Conservation (phyloP, 768 basidiomycete species). For the Mycena maculata region DNA sequence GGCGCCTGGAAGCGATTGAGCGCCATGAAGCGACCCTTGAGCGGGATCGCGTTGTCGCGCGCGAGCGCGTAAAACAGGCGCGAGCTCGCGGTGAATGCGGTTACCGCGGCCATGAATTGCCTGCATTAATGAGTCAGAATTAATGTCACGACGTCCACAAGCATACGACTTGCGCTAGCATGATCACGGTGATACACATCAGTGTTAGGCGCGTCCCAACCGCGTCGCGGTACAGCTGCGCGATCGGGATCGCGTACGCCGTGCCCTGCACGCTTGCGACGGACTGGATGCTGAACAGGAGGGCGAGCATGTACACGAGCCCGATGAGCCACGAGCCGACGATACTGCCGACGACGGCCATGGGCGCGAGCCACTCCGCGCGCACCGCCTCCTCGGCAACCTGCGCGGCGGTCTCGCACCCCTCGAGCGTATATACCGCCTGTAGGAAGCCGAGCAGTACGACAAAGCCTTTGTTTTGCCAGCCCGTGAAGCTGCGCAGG, state of each 20-base stretch:
- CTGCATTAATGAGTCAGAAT: too few species aligned
- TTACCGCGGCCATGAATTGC: conserved; percentile 67
- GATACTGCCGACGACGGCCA: conserved; percentile 67
- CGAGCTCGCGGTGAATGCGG: conserved; percentile 69
- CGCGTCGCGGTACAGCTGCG: conserved; percentile 67
- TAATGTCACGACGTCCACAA: too few species aligned
- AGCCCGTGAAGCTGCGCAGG: conserved; percentile 62
- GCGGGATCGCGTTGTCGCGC: conserved; percentile 63
- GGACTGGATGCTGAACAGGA: conserved; percentile 68
- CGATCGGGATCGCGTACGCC: conserved; percentile 67
- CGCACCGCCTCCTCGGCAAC: conserved; percentile 69
- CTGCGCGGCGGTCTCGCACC: conserved; percentile 73
- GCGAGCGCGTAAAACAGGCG: conserved; percentile 68
- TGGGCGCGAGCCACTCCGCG: conserved; percentile 66
- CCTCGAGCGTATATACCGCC: conserved; percentile 71
- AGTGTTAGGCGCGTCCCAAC: conserved; percentile 59
- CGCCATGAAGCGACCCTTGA: conserved; percentile 58
- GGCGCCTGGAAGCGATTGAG: conserved; percentile 66
- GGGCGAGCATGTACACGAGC: conserved; percentile 66
- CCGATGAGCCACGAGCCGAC: conserved; percentile 69
- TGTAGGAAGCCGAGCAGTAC: conserved; percentile 69
- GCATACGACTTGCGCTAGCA: too few species aligned
- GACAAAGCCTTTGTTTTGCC: conserved; percentile 64
- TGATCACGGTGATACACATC: conserved; percentile 63
- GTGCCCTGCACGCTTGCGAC: conserved; percentile 62